Evolutionary conservation across 2,329 filamentous ascomycete genomes (phyloP).

Genomic region (Didymella exigua): DNA sequence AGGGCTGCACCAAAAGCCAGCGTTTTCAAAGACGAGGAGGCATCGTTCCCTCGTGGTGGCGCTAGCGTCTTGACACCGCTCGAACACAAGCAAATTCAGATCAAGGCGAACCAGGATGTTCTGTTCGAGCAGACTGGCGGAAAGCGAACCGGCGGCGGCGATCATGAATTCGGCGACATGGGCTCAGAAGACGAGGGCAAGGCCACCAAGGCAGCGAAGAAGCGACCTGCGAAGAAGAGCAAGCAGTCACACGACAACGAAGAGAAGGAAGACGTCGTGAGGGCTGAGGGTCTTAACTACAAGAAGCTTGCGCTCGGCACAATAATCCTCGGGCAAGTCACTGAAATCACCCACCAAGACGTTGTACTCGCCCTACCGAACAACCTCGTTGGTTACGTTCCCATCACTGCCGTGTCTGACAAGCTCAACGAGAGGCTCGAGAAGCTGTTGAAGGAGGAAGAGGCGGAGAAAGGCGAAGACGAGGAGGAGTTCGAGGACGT

Average conservation of each 20-base stretch:
- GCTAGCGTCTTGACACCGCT: constrained; percentile 88
- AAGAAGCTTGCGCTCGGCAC: constrained; percentile 89
- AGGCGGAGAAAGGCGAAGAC: constrained; percentile 62
- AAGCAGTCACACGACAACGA: constrained; percentile 50
- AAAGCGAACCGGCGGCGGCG: constrained; percentile 57
- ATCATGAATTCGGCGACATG: constrained; percentile 53
- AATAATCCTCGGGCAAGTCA: constrained; percentile 84
- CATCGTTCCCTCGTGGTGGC: constrained; percentile 89
- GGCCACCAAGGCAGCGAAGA: constrained; percentile 56
- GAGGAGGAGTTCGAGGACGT: constrained; percentile 61
- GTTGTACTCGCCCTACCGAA: constrained; percentile 86
- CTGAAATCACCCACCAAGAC: constrained; percentile 78
- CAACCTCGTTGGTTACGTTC: constrained; percentile 86
- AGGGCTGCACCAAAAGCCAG: constrained; percentile 44
- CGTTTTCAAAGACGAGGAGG: constrained; percentile 76
- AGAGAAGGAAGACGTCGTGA: constrained; percentile 59
- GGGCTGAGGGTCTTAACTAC: constrained; percentile 85
- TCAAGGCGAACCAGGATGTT: constrained; percentile 90
- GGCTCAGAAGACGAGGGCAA: constrained; percentile 49
- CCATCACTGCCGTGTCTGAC: constrained; percentile 89
- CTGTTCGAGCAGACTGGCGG: constrained; percentile 79
- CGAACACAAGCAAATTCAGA: constrained; percentile 94
- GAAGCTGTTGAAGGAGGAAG: constrained; percentile 65
- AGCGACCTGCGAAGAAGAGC: constrained; percentile 55
- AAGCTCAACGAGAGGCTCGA: constrained; percentile 78